Evolutionary conservation across 176 grass and related monocot species (phyloP).

Genomic region (Coix lacrymajobi): DNA sequence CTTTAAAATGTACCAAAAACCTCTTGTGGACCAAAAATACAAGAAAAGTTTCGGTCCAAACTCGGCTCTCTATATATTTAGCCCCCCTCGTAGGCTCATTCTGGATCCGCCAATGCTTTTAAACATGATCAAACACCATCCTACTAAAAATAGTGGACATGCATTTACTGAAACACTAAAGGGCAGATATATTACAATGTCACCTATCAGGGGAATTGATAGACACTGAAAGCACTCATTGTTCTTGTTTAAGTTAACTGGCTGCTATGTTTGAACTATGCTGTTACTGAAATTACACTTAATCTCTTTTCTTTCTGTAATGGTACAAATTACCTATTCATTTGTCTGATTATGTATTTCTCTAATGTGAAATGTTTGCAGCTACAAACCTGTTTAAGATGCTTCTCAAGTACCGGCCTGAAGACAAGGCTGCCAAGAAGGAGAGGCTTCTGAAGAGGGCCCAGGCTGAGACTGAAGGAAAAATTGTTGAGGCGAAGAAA

Average conservation of each 20-base stretch:
- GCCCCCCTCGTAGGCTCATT: no score
- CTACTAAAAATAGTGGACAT: background rate
- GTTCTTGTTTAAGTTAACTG: background rate
- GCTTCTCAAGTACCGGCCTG: constrained; percentile 75
- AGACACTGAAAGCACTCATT: background rate
- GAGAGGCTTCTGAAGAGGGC: constrained; percentile 65
- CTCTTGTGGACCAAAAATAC: no score
- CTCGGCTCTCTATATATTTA: no score
- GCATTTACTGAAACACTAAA: background rate
- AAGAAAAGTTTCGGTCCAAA: no score
- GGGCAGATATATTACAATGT: background rate
- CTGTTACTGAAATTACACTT: background rate
- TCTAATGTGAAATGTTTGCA: constrained; percentile 17
- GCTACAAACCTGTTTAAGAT: constrained; percentile 66
- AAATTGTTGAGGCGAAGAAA: constrained; percentile 58
- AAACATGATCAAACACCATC: background rate
- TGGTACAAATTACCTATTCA: background rate
- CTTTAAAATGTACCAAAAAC: no score
- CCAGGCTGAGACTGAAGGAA: constrained; percentile 61
- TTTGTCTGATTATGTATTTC: background rate
- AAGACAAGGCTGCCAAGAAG: constrained; percentile 63
- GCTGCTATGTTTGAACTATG: background rate
- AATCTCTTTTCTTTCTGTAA: background rate
- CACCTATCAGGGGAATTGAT: no score
- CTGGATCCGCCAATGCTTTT: no score